A percentile compares a stretch with the other conserved stretches of the same genome.
phyloP scores from a whole-genome alignment of 345 rosid species.

The Bretschneidera sinensis region DNA sequence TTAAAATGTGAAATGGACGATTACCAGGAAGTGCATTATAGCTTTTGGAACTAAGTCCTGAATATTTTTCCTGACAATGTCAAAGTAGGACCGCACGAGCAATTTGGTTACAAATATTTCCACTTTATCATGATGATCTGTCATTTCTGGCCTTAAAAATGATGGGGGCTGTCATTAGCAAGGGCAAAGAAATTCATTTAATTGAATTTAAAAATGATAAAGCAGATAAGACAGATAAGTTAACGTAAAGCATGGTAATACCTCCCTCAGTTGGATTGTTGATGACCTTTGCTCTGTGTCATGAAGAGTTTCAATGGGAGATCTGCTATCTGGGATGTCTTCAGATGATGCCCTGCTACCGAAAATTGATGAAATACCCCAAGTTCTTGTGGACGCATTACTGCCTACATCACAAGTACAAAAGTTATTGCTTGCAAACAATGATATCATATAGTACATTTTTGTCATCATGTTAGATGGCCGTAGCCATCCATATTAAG shows the following conservation, averaged over 20 bases:
- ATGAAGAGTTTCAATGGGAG: constrained; percentile 7
- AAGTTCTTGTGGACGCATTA: constrained; percentile 22
- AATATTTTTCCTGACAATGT: constrained; percentile 31
- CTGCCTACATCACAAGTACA: constrained; percentile 21
- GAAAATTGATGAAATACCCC: constrained; percentile 30
- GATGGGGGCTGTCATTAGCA: constrained; percentile 28
- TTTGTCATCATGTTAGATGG: not conserved
- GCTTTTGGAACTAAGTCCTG: constrained; percentile 38
- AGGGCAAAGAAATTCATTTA: not conserved
- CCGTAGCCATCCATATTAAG: not conserved
- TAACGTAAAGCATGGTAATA: constrained; percentile 2
- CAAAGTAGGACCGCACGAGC: constrained; percentile 37
- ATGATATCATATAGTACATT: not conserved
- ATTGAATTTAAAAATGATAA: not conserved
- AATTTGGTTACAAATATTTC: constrained; percentile 30
- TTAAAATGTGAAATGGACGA: not conserved
- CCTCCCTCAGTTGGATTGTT: constrained; percentile 32
- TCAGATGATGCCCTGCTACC: constrained; percentile 20
- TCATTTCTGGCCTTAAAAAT: constrained; percentile 25
- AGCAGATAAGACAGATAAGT: not conserved
- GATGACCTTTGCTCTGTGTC: constrained; percentile 9
- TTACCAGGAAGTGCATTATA: constrained; percentile 44
- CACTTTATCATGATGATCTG: constrained; percentile 28
- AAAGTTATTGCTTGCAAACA: constrained; percentile 2
- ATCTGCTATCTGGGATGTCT: constrained; percentile 5